These are phyloP conservation scores for Pyrus communis DNA, from an alignment of 306 rosid genomes.

Conservation along the genomic window DNA sequence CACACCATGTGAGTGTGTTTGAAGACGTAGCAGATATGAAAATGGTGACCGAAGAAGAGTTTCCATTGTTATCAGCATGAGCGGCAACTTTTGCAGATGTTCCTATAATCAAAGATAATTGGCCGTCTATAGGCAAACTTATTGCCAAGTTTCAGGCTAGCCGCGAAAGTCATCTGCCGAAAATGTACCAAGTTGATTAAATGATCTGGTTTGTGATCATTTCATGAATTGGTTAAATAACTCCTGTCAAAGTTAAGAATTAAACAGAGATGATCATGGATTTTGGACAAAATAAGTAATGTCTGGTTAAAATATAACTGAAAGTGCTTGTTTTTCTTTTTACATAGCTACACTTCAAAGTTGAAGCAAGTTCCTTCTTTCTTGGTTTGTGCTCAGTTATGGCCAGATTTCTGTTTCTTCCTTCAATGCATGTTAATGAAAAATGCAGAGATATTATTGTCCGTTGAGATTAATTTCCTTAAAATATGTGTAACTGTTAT, in stretches of 20 bases:
- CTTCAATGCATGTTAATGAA: too few relatives aligned
- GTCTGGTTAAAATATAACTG: background rate
- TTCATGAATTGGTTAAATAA: background rate
- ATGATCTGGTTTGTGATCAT: background rate
- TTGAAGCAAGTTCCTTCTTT: background rate
- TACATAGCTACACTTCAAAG: background rate
- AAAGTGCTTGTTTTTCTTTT: background rate
- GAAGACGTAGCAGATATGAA: slow-evolving; percentile 9
- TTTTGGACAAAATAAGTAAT: background rate
- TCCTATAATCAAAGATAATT: slow-evolving; percentile 23
- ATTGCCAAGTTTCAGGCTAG: slow-evolving; percentile 7
- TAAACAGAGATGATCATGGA: background rate
- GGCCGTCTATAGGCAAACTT: slow-evolving; percentile 24
- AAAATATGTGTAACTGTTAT: background rate
- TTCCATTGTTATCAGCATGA: slow-evolving; percentile 20
- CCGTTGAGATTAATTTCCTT: too few relatives aligned
- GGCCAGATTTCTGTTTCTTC: too few relatives aligned
- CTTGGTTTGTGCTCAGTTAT: background rate
- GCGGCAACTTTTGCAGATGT: slow-evolving; percentile 8
- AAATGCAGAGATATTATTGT: too few relatives aligned
- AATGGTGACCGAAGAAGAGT: slow-evolving; percentile 2
- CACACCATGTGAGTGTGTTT: background rate
- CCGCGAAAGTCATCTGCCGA: background rate
- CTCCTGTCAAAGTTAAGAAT: background rate
- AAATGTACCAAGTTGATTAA: background rate